Percentiles rank a stretch among this genome's conserved stretches.
Evolutionary conservation across 306 rosid genomes (phyloP).

Genomic region (Dryas octopetala): DNA sequence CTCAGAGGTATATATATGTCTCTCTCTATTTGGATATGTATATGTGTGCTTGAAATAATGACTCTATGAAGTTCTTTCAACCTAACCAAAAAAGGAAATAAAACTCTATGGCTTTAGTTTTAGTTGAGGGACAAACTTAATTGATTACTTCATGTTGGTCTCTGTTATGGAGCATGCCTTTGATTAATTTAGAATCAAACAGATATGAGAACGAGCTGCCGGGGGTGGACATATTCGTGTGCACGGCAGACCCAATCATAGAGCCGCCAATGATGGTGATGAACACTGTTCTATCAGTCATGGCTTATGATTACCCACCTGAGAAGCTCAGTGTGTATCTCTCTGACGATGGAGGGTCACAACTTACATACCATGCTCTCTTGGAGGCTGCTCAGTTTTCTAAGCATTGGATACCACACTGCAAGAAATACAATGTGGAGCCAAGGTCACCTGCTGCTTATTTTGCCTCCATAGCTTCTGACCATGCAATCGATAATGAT

Average conservation of each 20-base stretch:
- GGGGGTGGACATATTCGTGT: slow-evolving; percentile 44
- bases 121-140: too few species aligned
- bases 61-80: too few species aligned
- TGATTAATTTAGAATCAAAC: background rate
- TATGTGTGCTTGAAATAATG: too few species aligned
- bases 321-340: slow-evolving; percentile 46
- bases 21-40: too few species aligned
- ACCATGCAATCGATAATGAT: background rate
- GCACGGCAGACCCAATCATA: slow-evolving; percentile 41
- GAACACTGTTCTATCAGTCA: slow-evolving; percentile 40
- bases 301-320: slow-evolving; percentile 42
- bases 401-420: slow-evolving; percentile 42
- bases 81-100: too few species aligned
- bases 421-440: slow-evolving; percentile 37
- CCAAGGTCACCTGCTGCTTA: slow-evolving; percentile 39
- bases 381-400: slow-evolving; percentile 41
- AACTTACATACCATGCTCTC: slow-evolving; percentile 24
- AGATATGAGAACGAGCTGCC: slow-evolving; percentile 44
- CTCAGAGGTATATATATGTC: too few species aligned
- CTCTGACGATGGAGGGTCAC: slow-evolving; percentile 41
- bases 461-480: slow-evolving; percentile 20
- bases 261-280: slow-evolving; percentile 45
- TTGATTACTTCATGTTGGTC: too few species aligned
- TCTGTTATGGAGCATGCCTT: too few species aligned
- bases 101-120: too few species aligned